Conservation (phyloP, 345 rosid species). For the Noccaea bulbosa region DNA sequence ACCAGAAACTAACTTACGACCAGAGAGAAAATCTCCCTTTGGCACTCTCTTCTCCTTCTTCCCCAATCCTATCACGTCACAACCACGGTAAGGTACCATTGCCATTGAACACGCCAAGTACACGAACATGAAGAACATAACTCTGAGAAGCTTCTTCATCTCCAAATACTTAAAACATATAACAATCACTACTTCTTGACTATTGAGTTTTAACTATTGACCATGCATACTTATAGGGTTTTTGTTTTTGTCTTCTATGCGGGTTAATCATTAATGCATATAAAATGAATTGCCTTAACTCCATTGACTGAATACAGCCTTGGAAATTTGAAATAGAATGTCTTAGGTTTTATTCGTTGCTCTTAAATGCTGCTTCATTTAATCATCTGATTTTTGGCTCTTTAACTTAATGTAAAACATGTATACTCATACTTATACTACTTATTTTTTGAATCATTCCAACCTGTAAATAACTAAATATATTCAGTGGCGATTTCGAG, state of each 20-base stretch:
- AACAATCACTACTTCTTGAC: background rate
- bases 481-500: background rate
- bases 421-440: too few species aligned
- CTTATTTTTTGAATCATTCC: background rate
- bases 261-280: constrained; percentile 13
- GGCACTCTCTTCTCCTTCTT: constrained; percentile 21
- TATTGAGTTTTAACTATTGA: background rate
- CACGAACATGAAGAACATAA: constrained; percentile 19
- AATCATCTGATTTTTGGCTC: background rate
- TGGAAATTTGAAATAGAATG: background rate
- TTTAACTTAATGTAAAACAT: background rate
- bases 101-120: constrained; percentile 34
- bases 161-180: background rate
- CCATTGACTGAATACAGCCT: constrained; percentile 19
- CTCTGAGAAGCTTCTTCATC: constrained; percentile 35
- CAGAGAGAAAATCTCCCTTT: background rate
- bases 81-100: constrained; percentile 39
- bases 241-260: constrained; percentile 21
- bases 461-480: background rate
- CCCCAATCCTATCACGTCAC: constrained; percentile 28
- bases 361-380: constrained; percentile 11
- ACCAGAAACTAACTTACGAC: constrained; percentile 44
- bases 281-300: constrained; percentile 15
- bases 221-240: constrained; percentile 21
- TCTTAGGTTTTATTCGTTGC: background rate